These are phyloP conservation scores for Beverwykella pulmonaria DNA, from an alignment of 495 filamentous ascomycete genomes.

Conservation along the genomic window DNA sequence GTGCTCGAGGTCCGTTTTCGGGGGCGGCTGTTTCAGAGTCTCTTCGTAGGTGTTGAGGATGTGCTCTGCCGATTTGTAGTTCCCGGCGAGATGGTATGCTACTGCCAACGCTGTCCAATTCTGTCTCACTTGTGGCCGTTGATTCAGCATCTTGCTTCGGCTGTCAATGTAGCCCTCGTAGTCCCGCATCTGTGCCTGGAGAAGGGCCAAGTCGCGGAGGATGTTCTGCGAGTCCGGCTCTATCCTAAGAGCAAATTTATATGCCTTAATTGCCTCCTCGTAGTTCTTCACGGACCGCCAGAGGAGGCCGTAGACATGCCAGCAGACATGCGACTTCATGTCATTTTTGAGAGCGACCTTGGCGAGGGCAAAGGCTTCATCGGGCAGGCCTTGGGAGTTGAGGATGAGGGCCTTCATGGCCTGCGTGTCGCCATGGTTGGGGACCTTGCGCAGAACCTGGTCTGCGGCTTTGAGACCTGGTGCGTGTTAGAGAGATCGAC, in stretches of 20 bases:
- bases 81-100: slow-evolving; percentile 84
- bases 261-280: slow-evolving; percentile 98
- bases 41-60: slow-evolving; percentile 91
- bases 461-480: slow-evolving; percentile 87
- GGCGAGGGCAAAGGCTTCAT: slow-evolving; percentile 90
- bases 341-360: slow-evolving; percentile 89
- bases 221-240: slow-evolving; percentile 94
- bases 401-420: slow-evolving; percentile 99
- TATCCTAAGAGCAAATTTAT: slow-evolving; percentile 88
- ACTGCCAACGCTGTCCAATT: slow-evolving; percentile 97
- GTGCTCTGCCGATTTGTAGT: slow-evolving; percentile 83
- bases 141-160: slow-evolving; percentile 79
- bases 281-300: slow-evolving; percentile 94
- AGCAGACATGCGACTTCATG: slow-evolving; percentile 99
- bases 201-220: slow-evolving; percentile 85
- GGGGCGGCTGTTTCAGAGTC: slow-evolving; percentile 75
- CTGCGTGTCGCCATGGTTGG: slow-evolving; percentile 95
- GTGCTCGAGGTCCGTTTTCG: slow-evolving; percentile 83
- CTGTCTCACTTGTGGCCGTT: slow-evolving; percentile 73
- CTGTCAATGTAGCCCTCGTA: slow-evolving; percentile 91
- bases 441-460: slow-evolving; percentile 89
- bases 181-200: slow-evolving; percentile 97
- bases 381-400: slow-evolving; percentile 83
- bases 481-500: slow-evolving; percentile 9
- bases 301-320: slow-evolving; percentile 98